Percentiles rank a stretch among this genome's conserved stretches.
phyloP scores from a whole-genome alignment of 2,329 filamentous ascomycete species.

The Mycosphaerella sp. region DNA sequence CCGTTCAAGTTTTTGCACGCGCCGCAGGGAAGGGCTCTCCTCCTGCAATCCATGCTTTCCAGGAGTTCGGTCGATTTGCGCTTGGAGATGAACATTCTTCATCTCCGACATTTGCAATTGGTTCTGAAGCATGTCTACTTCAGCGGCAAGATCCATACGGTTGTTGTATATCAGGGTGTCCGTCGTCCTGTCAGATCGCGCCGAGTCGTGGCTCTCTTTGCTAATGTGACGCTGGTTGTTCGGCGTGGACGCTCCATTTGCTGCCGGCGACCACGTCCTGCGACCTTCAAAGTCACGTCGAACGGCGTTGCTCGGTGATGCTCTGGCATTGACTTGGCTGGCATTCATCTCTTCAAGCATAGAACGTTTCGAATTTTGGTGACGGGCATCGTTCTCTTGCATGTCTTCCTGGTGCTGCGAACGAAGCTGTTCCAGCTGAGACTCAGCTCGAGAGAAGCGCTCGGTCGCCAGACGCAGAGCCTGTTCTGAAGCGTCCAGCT shows the following conservation, averaged over 20 bases:
- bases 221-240: slow-evolving; percentile 61
- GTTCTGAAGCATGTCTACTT: slow-evolving; percentile 88
- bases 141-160: slow-evolving; percentile 82
- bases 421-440: slow-evolving; percentile 71
- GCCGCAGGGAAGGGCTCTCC: slow-evolving; percentile 69
- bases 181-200: slow-evolving; percentile 74
- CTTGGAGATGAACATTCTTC: slow-evolving; percentile 89
- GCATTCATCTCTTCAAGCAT: slow-evolving; percentile 81
- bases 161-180: slow-evolving; percentile 81
- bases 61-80: slow-evolving; percentile 67
- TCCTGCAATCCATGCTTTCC: slow-evolving; percentile 57
- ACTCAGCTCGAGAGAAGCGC: slow-evolving; percentile 73
- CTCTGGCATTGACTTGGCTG: slow-evolving; percentile 66
- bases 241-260: slow-evolving; percentile 60
- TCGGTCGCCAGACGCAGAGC: slow-evolving; percentile 78
- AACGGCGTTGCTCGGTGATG: slow-evolving; percentile 63
- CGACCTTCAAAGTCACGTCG: slow-evolving; percentile 54
- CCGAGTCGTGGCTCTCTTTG: slow-evolving; percentile 66
- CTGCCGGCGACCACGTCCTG: slow-evolving; percentile 62
- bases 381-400: slow-evolving; percentile 56
- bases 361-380: slow-evolving; percentile 61
- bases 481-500: slow-evolving; percentile 82
- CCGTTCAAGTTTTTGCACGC: slow-evolving; percentile 85
- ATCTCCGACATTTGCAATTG: slow-evolving; percentile 90
- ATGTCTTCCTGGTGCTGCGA: slow-evolving; percentile 66